These are phyloP conservation scores for Colletotrichum neosansevieriae DNA, from an alignment of 2,329 filamentous ascomycete genomes.

Conservation along the genomic window DNA sequence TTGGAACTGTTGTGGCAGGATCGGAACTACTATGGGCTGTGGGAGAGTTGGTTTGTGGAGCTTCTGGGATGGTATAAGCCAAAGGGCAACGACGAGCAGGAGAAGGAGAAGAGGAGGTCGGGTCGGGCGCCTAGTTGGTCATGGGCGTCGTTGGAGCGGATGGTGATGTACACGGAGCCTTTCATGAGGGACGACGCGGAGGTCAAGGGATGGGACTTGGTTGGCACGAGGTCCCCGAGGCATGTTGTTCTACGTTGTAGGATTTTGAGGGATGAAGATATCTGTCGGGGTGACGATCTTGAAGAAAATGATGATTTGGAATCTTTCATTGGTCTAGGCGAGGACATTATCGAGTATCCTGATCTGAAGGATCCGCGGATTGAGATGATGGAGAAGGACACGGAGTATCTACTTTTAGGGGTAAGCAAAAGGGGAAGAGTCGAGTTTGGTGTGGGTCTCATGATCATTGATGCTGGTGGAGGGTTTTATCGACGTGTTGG, in stretches of 20 bases:
- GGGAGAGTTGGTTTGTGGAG: slow-evolving; percentile 28
- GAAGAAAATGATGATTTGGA: neutral
- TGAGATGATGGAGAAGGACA: neutral
- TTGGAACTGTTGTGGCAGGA: slow-evolving; percentile 27
- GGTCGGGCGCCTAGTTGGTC: slow-evolving; percentile 31
- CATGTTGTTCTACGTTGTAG: slow-evolving; percentile 5
- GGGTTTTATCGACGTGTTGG: slow-evolving; percentile 18
- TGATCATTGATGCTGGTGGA: neutral
- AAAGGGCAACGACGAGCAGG: neutral
- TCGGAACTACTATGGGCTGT: slow-evolving; percentile 14
- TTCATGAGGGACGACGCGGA: slow-evolving; percentile 5
- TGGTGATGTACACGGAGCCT: slow-evolving; percentile 5
- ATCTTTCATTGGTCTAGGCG: neutral
- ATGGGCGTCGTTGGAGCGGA: slow-evolving; percentile 28
- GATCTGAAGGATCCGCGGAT: neutral
- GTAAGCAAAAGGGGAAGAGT: neutral
- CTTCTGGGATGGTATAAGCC: slow-evolving; percentile 29
- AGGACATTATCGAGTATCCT: neutral
- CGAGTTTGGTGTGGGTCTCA: slow-evolving; percentile 1
- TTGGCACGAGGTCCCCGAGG: neutral
- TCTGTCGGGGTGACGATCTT: neutral
- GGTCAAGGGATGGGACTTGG: neutral
- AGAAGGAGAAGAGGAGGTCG: neutral
- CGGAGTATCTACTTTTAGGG: slow-evolving; percentile 12
- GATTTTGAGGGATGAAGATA: neutral